Percentiles rank a stretch among this genome's conserved stretches.
These are phyloP conservation scores for Kwoniella shandongensis DNA, from an alignment of 768 basidiomycete species.

Conservation along the genomic window DNA sequence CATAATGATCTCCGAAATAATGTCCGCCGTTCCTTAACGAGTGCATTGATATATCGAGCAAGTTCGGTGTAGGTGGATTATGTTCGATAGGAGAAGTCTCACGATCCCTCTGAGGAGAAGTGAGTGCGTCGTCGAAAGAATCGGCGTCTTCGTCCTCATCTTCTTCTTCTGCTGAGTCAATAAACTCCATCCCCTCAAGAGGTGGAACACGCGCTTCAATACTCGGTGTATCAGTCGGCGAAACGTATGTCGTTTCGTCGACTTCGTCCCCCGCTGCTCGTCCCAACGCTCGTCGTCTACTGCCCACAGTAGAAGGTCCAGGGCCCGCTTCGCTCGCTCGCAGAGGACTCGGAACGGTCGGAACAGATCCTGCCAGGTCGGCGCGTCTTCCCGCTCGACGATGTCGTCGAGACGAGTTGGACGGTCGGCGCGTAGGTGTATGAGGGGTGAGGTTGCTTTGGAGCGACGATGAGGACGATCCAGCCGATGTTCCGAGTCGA, in stretches of 20 bases:
- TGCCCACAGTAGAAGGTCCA: slow-evolving; percentile 34
- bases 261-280: slow-evolving; percentile 6
- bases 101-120: slow-evolving; percentile 6
- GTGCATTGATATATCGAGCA: slow-evolving; percentile 56
- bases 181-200: slow-evolving; percentile 24
- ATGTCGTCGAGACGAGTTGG: slow-evolving; percentile 34
- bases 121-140: neutral
- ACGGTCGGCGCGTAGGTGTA: slow-evolving; percentile 20
- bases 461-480: slow-evolving; percentile 18
- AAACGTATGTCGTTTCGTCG: slow-evolving; percentile 17
- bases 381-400: slow-evolving; percentile 25
- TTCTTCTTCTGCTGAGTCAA: slow-evolving; percentile 20
- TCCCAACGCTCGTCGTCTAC: slow-evolving; percentile 31
- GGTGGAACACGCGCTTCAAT: slow-evolving; percentile 22
- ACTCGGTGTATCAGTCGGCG: slow-evolving; percentile 36
- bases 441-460: neutral
- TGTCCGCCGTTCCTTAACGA: slow-evolving; percentile 42
- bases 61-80: slow-evolving; percentile 57
- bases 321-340: slow-evolving; percentile 38
- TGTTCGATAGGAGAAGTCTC: slow-evolving; percentile 44
- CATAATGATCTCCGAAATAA: slow-evolving; percentile 35
- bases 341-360: slow-evolving; percentile 30
- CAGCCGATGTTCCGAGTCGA: slow-evolving; percentile 17
- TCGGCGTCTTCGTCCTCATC: slow-evolving; percentile 16
- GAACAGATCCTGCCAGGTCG: slow-evolving; percentile 28